phyloP scores from a whole-genome alignment of 768 basidiomycete genomes.

The Psilocybe subaeruginosa region DNA sequence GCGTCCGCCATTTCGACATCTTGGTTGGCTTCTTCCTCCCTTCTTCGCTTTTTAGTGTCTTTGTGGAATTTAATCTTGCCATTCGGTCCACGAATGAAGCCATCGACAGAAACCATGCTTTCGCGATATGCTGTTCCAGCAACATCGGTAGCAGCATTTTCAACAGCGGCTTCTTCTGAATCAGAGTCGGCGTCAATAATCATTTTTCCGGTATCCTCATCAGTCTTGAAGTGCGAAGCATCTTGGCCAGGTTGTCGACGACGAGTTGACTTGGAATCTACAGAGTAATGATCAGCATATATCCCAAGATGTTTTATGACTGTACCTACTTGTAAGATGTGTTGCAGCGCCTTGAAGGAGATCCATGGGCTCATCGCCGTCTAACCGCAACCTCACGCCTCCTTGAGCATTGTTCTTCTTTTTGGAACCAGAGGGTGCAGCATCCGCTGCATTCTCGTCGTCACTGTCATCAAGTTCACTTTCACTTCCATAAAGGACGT shows the following conservation, averaged over 20 bases:
- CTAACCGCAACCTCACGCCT: conserved; percentile 75
- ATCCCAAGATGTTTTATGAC: neutral
- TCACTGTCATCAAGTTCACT: conserved; percentile 82
- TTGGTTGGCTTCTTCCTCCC: conserved; percentile 72
- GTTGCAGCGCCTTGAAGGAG: conserved; percentile 80
- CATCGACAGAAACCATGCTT: conserved; percentile 82
- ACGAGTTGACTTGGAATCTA: conserved; percentile 50
- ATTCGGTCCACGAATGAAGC: conserved; percentile 81
- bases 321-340: conserved; percentile 65
- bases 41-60: conserved; percentile 90
- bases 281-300: conserved; percentile 1
- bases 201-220: conserved; percentile 82
- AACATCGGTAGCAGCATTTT: conserved; percentile 48
- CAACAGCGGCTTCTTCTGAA: conserved; percentile 44
- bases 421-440: conserved; percentile 27
- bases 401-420: conserved; percentile 32
- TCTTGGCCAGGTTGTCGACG: conserved; percentile 86
- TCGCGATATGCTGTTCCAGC: conserved; percentile 85
- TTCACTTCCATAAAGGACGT: conserved; percentile 96
- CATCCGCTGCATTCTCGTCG: conserved; percentile 48
- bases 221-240: conserved; percentile 83
- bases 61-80: conserved; percentile 96
- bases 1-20: conserved; percentile 55
- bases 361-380: conserved; percentile 96
- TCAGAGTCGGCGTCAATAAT: conserved; percentile 66